These are phyloP conservation scores for Geranium incanum DNA, from an alignment of 441 rosid genomes.

Conservation along the genomic window DNA sequence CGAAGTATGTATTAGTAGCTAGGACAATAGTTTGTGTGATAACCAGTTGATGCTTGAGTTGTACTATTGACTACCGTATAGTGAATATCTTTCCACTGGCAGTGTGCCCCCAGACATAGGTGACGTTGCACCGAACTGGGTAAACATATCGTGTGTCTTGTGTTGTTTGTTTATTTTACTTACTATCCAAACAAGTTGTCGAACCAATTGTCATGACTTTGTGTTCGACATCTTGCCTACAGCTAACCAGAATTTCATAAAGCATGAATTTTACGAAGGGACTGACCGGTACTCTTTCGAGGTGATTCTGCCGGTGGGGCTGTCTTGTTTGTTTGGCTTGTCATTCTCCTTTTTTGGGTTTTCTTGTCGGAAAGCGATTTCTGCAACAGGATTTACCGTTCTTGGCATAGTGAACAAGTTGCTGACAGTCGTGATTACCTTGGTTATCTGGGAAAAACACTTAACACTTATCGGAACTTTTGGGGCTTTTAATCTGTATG, in stretches of 20 bases:
- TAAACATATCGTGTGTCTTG: too few relatives aligned
- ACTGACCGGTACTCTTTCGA: constrained; percentile 62
- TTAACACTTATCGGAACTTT: constrained; percentile 59
- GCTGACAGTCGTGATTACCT: constrained; percentile 76
- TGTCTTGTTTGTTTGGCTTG: constrained; percentile 73
- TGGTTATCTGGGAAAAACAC: constrained; percentile 92
- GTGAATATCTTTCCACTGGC: too few relatives aligned
- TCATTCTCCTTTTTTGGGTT: constrained; percentile 93
- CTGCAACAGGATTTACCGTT: constrained; percentile 94
- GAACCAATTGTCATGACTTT: too few relatives aligned
- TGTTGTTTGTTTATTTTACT: too few relatives aligned
- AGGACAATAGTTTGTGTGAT: too few relatives aligned
- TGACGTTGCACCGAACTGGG: too few relatives aligned
- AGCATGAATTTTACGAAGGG: constrained; percentile 62
- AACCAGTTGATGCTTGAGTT: too few relatives aligned
- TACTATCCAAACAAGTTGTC: too few relatives aligned
- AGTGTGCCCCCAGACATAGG: too few relatives aligned
- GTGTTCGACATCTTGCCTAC: too few relatives aligned
- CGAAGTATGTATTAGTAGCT: too few relatives aligned
- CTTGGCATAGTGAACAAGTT: constrained; percentile 92
- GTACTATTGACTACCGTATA: too few relatives aligned
- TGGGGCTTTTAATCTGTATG: constrained; percentile 86
- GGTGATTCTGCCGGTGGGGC: constrained; percentile 66
- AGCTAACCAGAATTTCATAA: constrained; percentile 22
- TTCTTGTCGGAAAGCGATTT: constrained; percentile 83